These are phyloP conservation scores for Lecanicillium sp. DNA, from an alignment of 2,329 filamentous ascomycete species.

Conservation along the genomic window DNA sequence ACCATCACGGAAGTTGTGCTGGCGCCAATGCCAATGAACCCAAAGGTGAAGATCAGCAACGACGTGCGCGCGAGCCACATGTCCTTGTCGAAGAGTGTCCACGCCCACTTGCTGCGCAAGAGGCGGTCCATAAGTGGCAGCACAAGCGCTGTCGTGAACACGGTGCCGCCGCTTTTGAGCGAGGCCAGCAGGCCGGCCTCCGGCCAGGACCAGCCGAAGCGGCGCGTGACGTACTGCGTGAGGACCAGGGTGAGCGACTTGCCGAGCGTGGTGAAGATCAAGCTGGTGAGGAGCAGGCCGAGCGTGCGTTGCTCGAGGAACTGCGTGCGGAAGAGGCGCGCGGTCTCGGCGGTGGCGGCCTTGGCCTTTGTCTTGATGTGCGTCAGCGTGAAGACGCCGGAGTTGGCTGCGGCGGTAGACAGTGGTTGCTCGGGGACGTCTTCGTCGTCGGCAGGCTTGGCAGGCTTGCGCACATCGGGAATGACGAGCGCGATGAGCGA, in stretches of 20 bases:
- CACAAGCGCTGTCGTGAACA: background rate
- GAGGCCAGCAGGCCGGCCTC: background rate
- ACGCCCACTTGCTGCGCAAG: background rate
- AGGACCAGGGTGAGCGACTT: background rate
- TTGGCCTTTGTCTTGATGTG: too few species aligned
- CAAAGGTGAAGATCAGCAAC: background rate
- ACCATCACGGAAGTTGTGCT: background rate
- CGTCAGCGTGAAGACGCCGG: too few species aligned
- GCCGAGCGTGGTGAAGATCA: constrained; percentile 1
- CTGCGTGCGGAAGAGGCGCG: background rate
- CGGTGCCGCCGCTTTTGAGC: background rate
- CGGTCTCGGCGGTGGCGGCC: background rate
- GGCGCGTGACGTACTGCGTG: background rate
- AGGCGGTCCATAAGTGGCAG: background rate
- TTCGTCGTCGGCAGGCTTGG: background rate
- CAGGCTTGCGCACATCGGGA: background rate
- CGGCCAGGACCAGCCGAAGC: constrained; percentile 8
- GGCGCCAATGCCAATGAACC: background rate
- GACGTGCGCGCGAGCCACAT: background rate
- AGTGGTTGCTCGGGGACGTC: background rate
- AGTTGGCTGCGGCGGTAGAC: too few species aligned
- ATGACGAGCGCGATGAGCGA: too few species aligned
- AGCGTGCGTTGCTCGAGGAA: background rate
- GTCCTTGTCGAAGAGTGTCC: background rate
- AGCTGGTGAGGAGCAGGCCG: background rate